Percentiles rank a stretch among this genome's conserved stretches.
Conservation (phyloP, 345 rosid genomes). For the Lagerstroemia speciosa region DNA sequence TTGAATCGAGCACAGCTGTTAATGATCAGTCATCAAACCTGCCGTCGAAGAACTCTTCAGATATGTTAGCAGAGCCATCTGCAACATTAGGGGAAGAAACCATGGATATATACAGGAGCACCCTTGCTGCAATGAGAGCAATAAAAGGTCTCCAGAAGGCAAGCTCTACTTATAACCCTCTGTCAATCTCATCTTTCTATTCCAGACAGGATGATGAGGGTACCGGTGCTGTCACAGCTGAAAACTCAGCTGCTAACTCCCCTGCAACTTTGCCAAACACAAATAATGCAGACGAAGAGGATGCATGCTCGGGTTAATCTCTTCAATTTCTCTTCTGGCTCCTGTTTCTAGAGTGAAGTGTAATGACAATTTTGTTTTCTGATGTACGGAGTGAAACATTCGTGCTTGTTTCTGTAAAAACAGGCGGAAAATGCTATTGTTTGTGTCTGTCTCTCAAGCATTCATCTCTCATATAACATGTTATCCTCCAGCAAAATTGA, state of each 20-base stretch:
- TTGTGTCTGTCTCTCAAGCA: background rate
- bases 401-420: background rate
- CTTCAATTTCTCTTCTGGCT: background rate
- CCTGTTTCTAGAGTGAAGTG: background rate
- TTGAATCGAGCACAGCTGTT: slow-evolving; percentile 34
- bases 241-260: slow-evolving; percentile 56
- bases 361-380: background rate
- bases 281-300: slow-evolving; percentile 43
- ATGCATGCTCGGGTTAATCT: slow-evolving; percentile 8
- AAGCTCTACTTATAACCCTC: slow-evolving; percentile 80
- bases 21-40: slow-evolving; percentile 15
- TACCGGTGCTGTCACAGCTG: slow-evolving; percentile 54
- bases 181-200: slow-evolving; percentile 55
- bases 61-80: slow-evolving; percentile 29
- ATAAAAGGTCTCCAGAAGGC: slow-evolving; percentile 76
- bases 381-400: background rate
- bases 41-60: slow-evolving; percentile 16
- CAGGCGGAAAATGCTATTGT: background rate
- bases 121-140: slow-evolving; percentile 92
- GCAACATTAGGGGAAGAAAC: slow-evolving; percentile 51
- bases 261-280: slow-evolving; percentile 19
- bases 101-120: slow-evolving; percentile 66
- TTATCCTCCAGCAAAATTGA: no score
- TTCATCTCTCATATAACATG: background rate
- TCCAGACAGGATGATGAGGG: slow-evolving; percentile 50